Conservation (phyloP, 441 rosid species). For the Adansonia grandidieri region DNA sequence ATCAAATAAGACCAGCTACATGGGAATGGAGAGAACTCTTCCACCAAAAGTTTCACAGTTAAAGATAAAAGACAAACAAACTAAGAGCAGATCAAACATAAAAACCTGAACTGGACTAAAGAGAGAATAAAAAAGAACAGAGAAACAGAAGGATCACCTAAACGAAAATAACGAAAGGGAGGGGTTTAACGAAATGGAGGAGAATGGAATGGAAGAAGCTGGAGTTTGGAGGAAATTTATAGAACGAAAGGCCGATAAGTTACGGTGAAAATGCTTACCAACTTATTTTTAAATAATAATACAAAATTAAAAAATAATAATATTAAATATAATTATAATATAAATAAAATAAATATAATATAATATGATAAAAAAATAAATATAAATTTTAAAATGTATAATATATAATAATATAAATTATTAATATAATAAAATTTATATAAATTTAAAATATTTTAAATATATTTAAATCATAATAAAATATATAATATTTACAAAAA, state of each 20-base stretch:
- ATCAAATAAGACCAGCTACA: conserved; percentile 11
- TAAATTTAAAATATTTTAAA: too few species aligned
- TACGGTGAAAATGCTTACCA: too few species aligned
- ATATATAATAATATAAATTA: too few species aligned
- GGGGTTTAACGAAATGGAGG: background rate
- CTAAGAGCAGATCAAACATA: background rate
- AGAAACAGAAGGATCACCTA: conserved; percentile 22
- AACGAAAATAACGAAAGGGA: conserved; percentile 19
- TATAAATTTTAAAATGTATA: too few species aligned
- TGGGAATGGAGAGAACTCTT: conserved; percentile 8
- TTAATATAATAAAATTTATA: too few species aligned
- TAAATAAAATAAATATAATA: too few species aligned
- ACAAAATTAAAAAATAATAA: too few species aligned
- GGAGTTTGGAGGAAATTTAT: conserved; percentile 16
- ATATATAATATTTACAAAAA: too few species aligned
- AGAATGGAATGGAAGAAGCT: conserved; percentile 15
- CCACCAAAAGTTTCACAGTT: background rate
- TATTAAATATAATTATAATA: too few species aligned
- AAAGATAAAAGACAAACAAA: background rate
- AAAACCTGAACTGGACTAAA: background rate
- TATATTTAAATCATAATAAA: too few species aligned
- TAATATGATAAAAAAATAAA: too few species aligned
- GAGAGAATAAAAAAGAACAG: background rate
- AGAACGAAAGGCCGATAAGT: background rate
- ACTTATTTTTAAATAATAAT: too few species aligned